Conservation (phyloP, 805 yeast species). For the Spathaspora arborariae region DNA sequence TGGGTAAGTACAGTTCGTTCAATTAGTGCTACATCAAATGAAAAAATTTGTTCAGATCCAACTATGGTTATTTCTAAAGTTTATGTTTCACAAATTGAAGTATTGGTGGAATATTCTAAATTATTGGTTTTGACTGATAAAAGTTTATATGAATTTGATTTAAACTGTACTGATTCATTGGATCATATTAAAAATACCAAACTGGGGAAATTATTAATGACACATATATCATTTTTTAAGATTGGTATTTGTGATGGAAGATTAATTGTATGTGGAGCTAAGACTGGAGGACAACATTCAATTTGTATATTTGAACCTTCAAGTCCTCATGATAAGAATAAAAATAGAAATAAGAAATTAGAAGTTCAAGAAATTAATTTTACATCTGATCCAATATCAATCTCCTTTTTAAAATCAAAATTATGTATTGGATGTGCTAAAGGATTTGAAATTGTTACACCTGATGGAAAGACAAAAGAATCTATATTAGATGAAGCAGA, state of each 20-base stretch:
- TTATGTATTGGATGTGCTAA: constrained; percentile 93
- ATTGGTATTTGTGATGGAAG: constrained; percentile 91
- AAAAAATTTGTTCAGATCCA: constrained; percentile 63
- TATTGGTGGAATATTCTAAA: constrained; percentile 85
- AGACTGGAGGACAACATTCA: constrained; percentile 65
- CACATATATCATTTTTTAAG: constrained; percentile 87
- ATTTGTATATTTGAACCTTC: constrained; percentile 87
- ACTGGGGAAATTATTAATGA: constrained; percentile 72
- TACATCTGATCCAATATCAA: constrained; percentile 85
- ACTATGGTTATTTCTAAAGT: constrained; percentile 67
- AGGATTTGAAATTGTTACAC: constrained; percentile 92
- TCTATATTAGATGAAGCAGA: constrained; percentile 96
- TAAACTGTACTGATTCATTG: constrained; percentile 47
- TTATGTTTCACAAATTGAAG: constrained; percentile 85
- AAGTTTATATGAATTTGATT: constrained; percentile 69
- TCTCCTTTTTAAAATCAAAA: constrained; percentile 83
- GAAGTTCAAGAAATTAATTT: constrained; percentile 75
- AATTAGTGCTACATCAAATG: constrained; percentile 46
- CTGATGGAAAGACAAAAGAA: constrained; percentile 81
- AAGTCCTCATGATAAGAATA: constrained; percentile 56
- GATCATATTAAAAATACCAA: constrained; percentile 52
- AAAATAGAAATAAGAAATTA: constrained; percentile 59
- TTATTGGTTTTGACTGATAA: constrained; percentile 80
- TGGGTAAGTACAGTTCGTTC: constrained; percentile 73
- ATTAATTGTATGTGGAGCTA: constrained; percentile 85